A percentile compares a stretch with the other conserved stretches of the same genome.
These are phyloP conservation scores for Calocera cornea DNA, from an alignment of 768 basidiomycete genomes.

Conservation along the genomic window DNA sequence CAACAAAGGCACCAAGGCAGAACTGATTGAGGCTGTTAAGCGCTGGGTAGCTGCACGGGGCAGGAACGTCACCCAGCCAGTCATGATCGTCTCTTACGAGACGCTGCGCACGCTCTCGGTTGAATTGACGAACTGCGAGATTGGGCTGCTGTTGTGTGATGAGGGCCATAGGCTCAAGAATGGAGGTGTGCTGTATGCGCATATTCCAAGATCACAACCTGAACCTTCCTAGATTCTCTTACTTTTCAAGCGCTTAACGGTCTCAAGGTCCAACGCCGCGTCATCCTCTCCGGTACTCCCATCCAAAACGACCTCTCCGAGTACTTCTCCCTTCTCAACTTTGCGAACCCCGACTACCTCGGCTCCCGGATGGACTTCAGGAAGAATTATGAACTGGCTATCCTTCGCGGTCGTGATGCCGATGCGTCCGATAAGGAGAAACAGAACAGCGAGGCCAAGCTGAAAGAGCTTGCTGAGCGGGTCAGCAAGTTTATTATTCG, in stretches of 20 bases:
- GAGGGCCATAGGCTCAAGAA: constrained; percentile 97
- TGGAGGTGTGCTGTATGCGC: constrained; percentile 43
- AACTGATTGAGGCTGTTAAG: constrained; percentile 61
- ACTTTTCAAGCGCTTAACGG: constrained; percentile 75
- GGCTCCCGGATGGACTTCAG: constrained; percentile 82
- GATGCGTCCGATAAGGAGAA: constrained; percentile 68
- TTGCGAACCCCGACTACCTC: constrained; percentile 82
- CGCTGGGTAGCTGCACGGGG: constrained; percentile 86
- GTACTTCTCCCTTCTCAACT: constrained; percentile 85
- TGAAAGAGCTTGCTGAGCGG: constrained; percentile 75
- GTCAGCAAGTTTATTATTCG: constrained; percentile 92
- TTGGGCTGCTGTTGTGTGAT: constrained; percentile 89
- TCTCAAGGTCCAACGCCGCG: constrained; percentile 76
- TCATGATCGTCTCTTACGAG: constrained; percentile 98
- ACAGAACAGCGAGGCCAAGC: constrained; percentile 71
- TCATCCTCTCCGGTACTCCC: constrained; percentile 88
- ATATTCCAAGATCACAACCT: constrained; percentile 7
- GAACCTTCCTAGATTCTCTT: constrained; percentile 48
- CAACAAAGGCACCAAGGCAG: constrained; percentile 78
- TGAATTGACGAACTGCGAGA: constrained; percentile 62
- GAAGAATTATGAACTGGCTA: constrained; percentile 87
- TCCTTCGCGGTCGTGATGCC: constrained; percentile 81
- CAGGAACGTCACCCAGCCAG: constrained; percentile 82
- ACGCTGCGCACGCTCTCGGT: constrained; percentile 69
- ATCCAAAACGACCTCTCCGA: constrained; percentile 93